These are phyloP conservation scores for Aciculoconidium aculeatum DNA, from an alignment of 805 yeast species.

Conservation along the genomic window DNA sequence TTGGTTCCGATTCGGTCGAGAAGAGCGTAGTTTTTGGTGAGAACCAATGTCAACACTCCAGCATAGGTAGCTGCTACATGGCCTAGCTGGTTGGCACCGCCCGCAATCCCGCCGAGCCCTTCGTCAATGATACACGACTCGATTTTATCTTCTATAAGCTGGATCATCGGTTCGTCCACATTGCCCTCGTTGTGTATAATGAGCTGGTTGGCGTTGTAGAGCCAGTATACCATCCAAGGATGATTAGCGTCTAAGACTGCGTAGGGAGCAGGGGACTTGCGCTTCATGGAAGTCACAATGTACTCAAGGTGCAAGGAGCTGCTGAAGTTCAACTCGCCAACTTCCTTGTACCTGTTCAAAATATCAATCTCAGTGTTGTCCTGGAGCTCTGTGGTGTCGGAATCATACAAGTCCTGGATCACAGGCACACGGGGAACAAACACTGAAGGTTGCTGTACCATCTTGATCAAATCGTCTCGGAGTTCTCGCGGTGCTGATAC, in stretches of 20 bases:
- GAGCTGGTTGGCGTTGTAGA: slow-evolving; percentile 41
- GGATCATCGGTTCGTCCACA: slow-evolving; percentile 27
- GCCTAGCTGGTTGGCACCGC: slow-evolving; percentile 76
- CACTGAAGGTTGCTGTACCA: slow-evolving; percentile 3
- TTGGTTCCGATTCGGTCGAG: slow-evolving; percentile 26
- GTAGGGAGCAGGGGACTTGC: slow-evolving; percentile 47
- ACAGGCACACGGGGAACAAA: slow-evolving; percentile 7
- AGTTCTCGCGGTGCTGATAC: slow-evolving; percentile 2
- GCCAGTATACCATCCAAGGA: slow-evolving; percentile 89
- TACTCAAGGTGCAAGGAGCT: slow-evolving; percentile 39
- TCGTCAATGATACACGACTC: slow-evolving; percentile 19
- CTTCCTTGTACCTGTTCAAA: slow-evolving; percentile 5
- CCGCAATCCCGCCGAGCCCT: slow-evolving; percentile 63
- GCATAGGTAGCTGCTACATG: slow-evolving; percentile 88
- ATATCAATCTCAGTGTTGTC: slow-evolving; percentile 7
- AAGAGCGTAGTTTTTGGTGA: slow-evolving; percentile 35
- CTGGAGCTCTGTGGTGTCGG: slow-evolving; percentile 10
- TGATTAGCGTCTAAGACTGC: slow-evolving; percentile 77
- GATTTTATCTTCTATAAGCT: slow-evolving; percentile 21
- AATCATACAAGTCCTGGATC: slow-evolving; percentile 7
- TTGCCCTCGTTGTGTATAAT: slow-evolving; percentile 7
- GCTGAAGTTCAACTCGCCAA: slow-evolving; percentile 5
- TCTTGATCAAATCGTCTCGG: slow-evolving; percentile 1
- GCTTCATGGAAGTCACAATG: slow-evolving; percentile 32
- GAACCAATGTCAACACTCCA: slow-evolving; percentile 55